Evolutionary conservation across 352 stramenopile genomes (phyloP), one percentile per base, ranked within the genome.

Genomic region (Phytophthora aleatoria): DNA sequence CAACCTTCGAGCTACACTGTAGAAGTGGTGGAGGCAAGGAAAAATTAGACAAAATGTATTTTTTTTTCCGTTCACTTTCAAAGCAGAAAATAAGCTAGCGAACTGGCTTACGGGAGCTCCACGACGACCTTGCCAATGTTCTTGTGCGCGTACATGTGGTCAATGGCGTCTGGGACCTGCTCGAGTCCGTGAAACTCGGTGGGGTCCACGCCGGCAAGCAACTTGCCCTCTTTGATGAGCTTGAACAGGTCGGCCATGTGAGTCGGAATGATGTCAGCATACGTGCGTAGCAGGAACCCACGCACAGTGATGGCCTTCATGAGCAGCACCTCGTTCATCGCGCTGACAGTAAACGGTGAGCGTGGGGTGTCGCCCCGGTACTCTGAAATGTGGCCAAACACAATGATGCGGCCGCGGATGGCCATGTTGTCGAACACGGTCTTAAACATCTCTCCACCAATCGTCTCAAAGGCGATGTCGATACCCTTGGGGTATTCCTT

Each of bases 121-220:
- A 91, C 74, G 20, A 87, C 77, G 61, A 93, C 86, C 67, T 93
- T 93, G 61, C 85, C 85, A 20, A 83, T 87, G 43, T 86, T 87
- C 42, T 87, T 85, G 70, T 83, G 75, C 16, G 63, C 71, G 51
- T 87, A 89, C 60, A 91, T 80, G 69, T 87, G 71, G 52, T 83
- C 74, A 35, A 91, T 76, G 43, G 73, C 85, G 12, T 83, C 70
- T 0, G 68, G 47, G 16, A 91, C 68, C 26, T 73, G 50, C 47
- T 87, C 70, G 7, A 93, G 81, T 26, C 69, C 60, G 5, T 79
- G 72, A 45, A 85, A 81, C 28, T 76, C 62, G 8, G 58, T 77
- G 8, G 61, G 45, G 44, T 83, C 79, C 4, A 88, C 67, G 9
- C 74, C 73, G 11, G 74, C 67, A 10, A 77, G 60, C 16, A 88